A percentile compares a stretch with the other conserved stretches of the same genome.
Evolutionary conservation across 2,329 filamentous ascomycete species (phyloP).

Genomic region (Trichophyton rubrum): DNA sequence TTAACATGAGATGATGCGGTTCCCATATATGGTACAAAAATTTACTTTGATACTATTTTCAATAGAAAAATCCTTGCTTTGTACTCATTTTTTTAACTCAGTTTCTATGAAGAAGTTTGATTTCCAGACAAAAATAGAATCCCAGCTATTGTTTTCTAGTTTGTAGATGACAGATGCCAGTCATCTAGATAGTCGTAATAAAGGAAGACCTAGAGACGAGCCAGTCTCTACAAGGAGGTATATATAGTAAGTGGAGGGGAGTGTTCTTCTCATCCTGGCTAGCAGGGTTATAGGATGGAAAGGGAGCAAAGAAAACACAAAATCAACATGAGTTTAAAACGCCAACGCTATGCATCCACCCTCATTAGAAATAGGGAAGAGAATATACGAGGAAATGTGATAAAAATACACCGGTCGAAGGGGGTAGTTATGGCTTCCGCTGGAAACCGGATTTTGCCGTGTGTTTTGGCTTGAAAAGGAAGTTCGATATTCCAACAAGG

Average conservation of each 20-base stretch:
- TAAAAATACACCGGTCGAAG: neutral
- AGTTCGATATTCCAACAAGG: neutral
- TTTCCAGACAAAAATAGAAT: neutral
- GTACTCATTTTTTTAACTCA: neutral
- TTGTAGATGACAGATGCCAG: neutral
- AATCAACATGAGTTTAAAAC: neutral
- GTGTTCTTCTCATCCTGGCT: neutral
- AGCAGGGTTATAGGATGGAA: neutral
- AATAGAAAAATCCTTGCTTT: neutral
- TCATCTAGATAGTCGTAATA: neutral
- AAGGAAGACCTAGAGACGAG: neutral
- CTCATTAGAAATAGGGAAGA: neutral
- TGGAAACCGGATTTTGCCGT: neutral
- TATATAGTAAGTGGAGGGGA: conserved; percentile 1
- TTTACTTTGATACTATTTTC: neutral
- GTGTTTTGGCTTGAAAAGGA: neutral
- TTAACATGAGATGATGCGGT: neutral
- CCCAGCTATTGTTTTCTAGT: neutral
- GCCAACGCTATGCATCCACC: conserved; percentile 5
- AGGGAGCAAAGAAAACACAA: neutral
- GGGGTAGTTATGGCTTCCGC: neutral
- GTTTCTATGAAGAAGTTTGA: neutral
- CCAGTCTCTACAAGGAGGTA: neutral
- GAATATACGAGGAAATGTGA: neutral
- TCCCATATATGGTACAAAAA: neutral